Evolutionary conservation across 2,329 filamentous ascomycete genomes (phyloP).

Genomic region (Cladosporium sp.): DNA sequence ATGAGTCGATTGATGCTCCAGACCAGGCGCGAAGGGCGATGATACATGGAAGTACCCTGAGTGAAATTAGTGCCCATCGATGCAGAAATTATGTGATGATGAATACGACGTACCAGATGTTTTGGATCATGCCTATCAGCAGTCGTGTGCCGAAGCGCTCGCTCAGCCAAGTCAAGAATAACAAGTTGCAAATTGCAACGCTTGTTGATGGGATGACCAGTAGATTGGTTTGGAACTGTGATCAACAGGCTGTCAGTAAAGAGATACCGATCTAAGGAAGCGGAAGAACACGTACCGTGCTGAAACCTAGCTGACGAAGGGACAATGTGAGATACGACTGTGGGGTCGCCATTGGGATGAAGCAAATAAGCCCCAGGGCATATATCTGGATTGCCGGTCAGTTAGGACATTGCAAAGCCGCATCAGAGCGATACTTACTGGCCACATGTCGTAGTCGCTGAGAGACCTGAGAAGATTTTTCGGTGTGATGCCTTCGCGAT

Average conservation of each 20-base stretch:
- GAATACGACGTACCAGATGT: conserved; percentile 35
- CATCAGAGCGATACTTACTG: background rate
- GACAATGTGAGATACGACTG: conserved; percentile 55
- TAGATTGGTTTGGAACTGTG: conserved; percentile 56
- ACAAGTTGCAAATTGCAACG: conserved; percentile 38
- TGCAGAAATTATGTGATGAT: conserved; percentile 18
- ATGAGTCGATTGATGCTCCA: conserved; percentile 28
- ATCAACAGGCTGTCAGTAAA: conserved; percentile 21
- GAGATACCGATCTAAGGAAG: fast-evolving
- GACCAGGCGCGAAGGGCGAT: conserved; percentile 34
- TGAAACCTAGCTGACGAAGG: conserved; percentile 21
- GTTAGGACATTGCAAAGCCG: background rate
- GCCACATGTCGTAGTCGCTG: conserved; percentile 40
- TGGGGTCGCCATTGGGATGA: conserved; percentile 50
- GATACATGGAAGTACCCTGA: conserved; percentile 35
- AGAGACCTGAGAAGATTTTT: conserved; percentile 28
- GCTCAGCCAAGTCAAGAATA: conserved; percentile 48
- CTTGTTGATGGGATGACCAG: conserved; percentile 51
- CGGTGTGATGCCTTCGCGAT: conserved; percentile 53
- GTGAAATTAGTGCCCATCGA: background rate
- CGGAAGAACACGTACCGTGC: background rate
- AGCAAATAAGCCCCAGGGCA: conserved; percentile 24
- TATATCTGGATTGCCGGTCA: conserved; percentile 11
- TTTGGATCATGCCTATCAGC: conserved; percentile 39
- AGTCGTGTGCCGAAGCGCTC: conserved; percentile 51